Percentiles rank a stretch among this genome's conserved stretches.
Conservation (phyloP, 1,284 basidiomycete genomes). For the Ganoderma meredithae region DNA sequence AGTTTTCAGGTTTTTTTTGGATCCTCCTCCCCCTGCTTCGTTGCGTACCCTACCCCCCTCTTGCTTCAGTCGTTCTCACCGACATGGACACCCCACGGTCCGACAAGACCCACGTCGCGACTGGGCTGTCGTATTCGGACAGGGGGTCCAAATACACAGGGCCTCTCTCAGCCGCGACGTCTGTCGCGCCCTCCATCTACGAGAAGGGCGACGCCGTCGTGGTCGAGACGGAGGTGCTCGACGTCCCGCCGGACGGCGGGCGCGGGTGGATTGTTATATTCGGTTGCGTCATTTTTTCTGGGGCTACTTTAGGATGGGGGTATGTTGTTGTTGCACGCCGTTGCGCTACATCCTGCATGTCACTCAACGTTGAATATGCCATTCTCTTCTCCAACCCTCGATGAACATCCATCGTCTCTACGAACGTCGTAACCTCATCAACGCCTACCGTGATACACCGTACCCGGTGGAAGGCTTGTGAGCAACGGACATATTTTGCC, state of each 20-base stretch:
- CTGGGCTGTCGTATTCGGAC: constrained; percentile 22
- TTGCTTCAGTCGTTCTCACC: constrained; percentile 7
- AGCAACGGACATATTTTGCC: constrained; percentile 36
- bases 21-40: constrained; percentile 7
- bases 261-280: constrained; percentile 36
- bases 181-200: constrained; percentile 24
- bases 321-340: constrained; percentile 27
- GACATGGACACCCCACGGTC: constrained; percentile 36
- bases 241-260: constrained; percentile 35
- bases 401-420: not conserved
- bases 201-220: constrained; percentile 23
- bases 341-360: constrained; percentile 2
- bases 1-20: not conserved
- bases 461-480: constrained; percentile 33
- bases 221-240: constrained; percentile 22
- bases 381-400: not conserved
- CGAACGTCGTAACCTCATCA: constrained; percentile 13
- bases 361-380: constrained; percentile 1
- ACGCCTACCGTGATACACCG: constrained; percentile 17
- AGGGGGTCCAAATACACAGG: constrained; percentile 29
- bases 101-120: constrained; percentile 34
- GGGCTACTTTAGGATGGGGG: constrained; percentile 35
- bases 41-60: constrained; percentile 12
- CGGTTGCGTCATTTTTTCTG: constrained; percentile 35
- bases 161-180: constrained; percentile 29